Evolutionary conservation across 2,329 filamentous ascomycete genomes (phyloP), one percentile per base, ranked within the genome.

Genomic region (Thielaviopsis musarum): DNA sequence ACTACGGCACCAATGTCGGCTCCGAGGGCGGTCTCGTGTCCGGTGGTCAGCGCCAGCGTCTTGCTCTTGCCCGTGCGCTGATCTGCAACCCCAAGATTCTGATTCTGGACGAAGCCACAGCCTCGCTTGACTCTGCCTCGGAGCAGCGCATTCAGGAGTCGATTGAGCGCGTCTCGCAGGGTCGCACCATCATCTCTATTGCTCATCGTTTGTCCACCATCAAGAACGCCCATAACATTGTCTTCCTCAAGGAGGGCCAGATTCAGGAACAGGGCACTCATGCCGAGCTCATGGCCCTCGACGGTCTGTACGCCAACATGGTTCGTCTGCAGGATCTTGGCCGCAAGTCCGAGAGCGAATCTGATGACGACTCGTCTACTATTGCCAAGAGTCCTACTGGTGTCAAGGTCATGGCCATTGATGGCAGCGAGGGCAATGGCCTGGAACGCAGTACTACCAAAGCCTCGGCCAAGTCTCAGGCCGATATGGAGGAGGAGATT

Each of bases 251-350:
- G 15, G 72, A 77, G 58, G 84, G 84, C 0, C 68, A 74, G 54
- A 75, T 84, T 3, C 71, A 83, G 12, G 84, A 87, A 67, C 74
- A 83, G 65, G 84, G 84, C 0, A 81, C 75, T 0, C 83, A 87
- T 60, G 71, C 79, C 2, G 75, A 82, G 57, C 73, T 87, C 2
- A 72, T 87, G 62, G 68, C 71, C 1, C 69, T 72, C 12, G 67
- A 79, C 5, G 69, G 72, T 13, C 69, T 80, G 4, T 84, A 84
- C 64, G 73, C 72, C 7, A 71, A 72, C 38, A 73, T 84, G 58
- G 79, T 82, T 2, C 67, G 68, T 49, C 68, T 74, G 3, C 74
- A 75, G 58, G 70, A 68, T 22, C 64, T 73, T 26, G 54, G 61
- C 17, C 61, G 21, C 19, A 67, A 70, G n/a, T 64, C 68, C 2